Evolutionary conservation across 345 rosid species (phyloP), one percentile per base, ranked within the genome.

Genomic region (Trapa bicornis): DNA sequence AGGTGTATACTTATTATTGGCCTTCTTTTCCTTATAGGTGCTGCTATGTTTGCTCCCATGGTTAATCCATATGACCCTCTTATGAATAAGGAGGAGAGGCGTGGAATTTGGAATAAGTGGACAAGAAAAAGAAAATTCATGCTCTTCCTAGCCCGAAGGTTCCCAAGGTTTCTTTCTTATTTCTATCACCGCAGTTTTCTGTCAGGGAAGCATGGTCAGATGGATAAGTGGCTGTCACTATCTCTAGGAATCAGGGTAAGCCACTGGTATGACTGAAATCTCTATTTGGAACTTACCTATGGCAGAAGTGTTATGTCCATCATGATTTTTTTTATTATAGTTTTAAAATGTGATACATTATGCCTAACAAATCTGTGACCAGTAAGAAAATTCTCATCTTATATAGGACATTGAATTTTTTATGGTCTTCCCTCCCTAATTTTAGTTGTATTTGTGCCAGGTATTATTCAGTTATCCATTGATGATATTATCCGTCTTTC

Each of bases 21-120:
- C 10, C 8, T 4, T 12, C 2, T 6, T 57, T 57, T 35, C 22
- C 11, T 22, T 57, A 4, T n/a, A 57, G 61, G 61, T 66, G 85
- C 84, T 7, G 92, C 81, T 33, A 77, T 84, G 83, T 76, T 87
- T 76, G 87, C 92, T 74, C 87, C 92, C 12, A 71, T 85, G 81
- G 89, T 85, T 48, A 87, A 83, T 79, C 89, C 92, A 8, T 87
- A 81, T 67, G 87, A 87, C 78, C 72, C 82, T 45, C 29, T 80
- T 56, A 85, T 87, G 89, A 83, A 72, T 52, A 85, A 70, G 77
- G 71, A 43, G 29, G 92, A 87, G 78, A 75, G 77, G 77, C 65
- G 64, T 64, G 68, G 81, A 67, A 80, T 68, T 54, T 87, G 92
- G 92, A 81, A 75, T 67, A 76, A 77, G 62, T 85, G 89, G 92